Conservation (phyloP, 805 yeast genomes). For the Wilhelminamyces savonicus region DNA sequence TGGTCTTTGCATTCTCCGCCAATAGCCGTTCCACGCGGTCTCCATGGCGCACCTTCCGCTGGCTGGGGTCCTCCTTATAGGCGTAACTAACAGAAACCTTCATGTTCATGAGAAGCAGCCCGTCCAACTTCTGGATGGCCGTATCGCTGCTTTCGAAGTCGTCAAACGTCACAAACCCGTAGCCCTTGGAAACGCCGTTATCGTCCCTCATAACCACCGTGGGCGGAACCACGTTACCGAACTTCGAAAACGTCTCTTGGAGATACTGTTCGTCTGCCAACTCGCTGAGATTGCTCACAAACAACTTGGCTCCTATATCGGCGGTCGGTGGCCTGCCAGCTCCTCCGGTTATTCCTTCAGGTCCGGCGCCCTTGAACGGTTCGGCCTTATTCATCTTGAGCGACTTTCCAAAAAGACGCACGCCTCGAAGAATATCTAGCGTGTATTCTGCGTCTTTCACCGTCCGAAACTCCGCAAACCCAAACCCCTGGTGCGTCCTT, state of each 20-base stretch:
- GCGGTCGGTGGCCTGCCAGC: no score
- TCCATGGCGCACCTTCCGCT: constrained; percentile 61
- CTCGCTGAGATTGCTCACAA: constrained; percentile 57
- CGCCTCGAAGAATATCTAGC: constrained; percentile 50
- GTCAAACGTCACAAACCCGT: constrained; percentile 61
- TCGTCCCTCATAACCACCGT: constrained; percentile 41
- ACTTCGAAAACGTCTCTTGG: constrained; percentile 52
- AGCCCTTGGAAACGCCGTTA: constrained; percentile 48
- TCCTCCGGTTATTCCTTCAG: no score
- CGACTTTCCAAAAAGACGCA: constrained; percentile 53
- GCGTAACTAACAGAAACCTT: constrained; percentile 64
- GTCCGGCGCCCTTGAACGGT: constrained; percentile 6
- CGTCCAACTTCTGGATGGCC: constrained; percentile 66
- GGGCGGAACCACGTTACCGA: constrained; percentile 60
- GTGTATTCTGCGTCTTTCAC: constrained; percentile 67
- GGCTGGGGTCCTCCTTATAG: constrained; percentile 48
- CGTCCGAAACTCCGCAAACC: constrained; percentile 68
- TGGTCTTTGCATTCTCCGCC: constrained; percentile 54
- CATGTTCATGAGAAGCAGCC: constrained; percentile 62
- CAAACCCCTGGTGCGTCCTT: constrained; percentile 76
- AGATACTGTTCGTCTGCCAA: constrained; percentile 57
- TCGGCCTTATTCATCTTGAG: constrained; percentile 53
- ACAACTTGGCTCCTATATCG: constrained; percentile 49
- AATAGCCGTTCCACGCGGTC: constrained; percentile 67
- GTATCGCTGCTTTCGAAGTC: constrained; percentile 63